These are phyloP conservation scores for Phycomyces nitens DNA, from an alignment of 192 early-diverging fungal genomes.

Conservation along the genomic window DNA sequence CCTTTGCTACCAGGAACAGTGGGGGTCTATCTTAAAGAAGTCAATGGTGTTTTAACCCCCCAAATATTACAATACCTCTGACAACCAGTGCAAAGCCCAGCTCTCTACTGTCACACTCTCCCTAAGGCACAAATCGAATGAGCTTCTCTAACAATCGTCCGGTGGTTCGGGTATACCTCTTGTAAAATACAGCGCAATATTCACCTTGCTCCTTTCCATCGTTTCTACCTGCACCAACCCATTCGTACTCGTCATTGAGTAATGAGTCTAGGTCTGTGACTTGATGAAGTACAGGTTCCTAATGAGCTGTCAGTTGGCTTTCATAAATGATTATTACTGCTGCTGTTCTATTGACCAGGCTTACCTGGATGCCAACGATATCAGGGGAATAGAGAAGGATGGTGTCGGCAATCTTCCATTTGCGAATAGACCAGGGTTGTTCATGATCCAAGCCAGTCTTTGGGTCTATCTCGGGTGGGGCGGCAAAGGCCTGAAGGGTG, in stretches of 20 bases:
- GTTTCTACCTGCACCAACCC: slow-evolving; percentile 32
- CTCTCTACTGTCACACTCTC: slow-evolving; percentile 7
- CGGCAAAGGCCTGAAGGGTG: slow-evolving; percentile 4
- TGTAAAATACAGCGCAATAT: slow-evolving; percentile 40
- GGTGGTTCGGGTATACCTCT: slow-evolving; percentile 18
- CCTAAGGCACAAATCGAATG: neutral
- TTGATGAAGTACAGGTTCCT: slow-evolving; percentile 38
- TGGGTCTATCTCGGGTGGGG: slow-evolving; percentile 1
- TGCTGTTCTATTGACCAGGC: neutral
- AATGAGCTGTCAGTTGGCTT: neutral
- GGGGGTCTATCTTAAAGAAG: slow-evolving; percentile 19
- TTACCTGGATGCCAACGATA: slow-evolving; percentile 36
- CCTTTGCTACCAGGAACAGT: slow-evolving; percentile 32
- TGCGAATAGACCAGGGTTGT: slow-evolving; percentile 35
- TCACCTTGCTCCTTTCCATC: slow-evolving; percentile 36
- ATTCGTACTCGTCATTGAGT: slow-evolving; percentile 27
- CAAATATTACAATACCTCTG: slow-evolving; percentile 32
- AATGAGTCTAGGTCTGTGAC: slow-evolving; percentile 25
- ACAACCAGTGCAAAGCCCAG: slow-evolving; percentile 30
- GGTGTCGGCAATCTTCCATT: slow-evolving; percentile 32
- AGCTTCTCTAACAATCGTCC: neutral
- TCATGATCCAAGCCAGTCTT: slow-evolving; percentile 10
- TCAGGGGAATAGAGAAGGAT: slow-evolving; percentile 33
- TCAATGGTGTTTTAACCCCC: neutral
- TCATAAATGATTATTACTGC: no score